Evolutionary conservation across 768 basidiomycete genomes (phyloP).

Genomic region (Nevesoporus exiguus): DNA sequence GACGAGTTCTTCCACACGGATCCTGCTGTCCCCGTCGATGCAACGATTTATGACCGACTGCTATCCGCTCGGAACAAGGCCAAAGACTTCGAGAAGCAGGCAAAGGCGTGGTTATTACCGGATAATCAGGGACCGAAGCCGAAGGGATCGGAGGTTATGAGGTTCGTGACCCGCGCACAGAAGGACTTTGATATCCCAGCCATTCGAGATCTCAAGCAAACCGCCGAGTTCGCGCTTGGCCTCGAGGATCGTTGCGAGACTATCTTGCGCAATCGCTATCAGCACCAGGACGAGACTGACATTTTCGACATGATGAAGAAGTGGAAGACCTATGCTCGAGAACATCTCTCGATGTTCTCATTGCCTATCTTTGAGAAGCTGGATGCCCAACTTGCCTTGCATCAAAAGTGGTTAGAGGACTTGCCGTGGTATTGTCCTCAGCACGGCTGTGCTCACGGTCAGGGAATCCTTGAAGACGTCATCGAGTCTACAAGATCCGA

Average conservation of each 20-base stretch:
- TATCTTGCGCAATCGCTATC: conserved; percentile 63
- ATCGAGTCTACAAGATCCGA: conserved; percentile 69
- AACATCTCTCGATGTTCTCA: conserved; percentile 69
- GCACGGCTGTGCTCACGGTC: conserved; percentile 61
- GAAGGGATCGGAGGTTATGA: conserved; percentile 63
- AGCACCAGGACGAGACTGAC: conserved; percentile 52
- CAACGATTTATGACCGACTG: conserved; percentile 61
- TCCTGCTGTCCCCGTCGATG: conserved; percentile 65
- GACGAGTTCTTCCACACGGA: conserved; percentile 69
- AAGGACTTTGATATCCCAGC: conserved; percentile 73
- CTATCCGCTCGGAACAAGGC: conserved; percentile 64
- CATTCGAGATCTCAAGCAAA: conserved; percentile 61
- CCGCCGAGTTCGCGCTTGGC: conserved; percentile 73
- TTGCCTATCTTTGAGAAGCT: conserved; percentile 72
- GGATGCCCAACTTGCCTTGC: conserved; percentile 60
- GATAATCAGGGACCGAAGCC: conserved; percentile 56
- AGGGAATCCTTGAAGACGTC: conserved; percentile 69
- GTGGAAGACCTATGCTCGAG: conserved; percentile 70
- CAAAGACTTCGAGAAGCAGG: conserved; percentile 77
- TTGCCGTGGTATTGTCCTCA: conserved; percentile 78
- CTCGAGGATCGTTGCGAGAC: conserved; percentile 73
- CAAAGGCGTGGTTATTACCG: conserved; percentile 62
- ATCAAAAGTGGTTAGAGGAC: conserved; percentile 68
- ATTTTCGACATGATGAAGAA: conserved; percentile 69
- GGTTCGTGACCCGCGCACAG: conserved; percentile 66